These are phyloP conservation scores for Hyaloscypha finlandica DNA, from an alignment of 495 filamentous ascomycete species.

Conservation along the genomic window DNA sequence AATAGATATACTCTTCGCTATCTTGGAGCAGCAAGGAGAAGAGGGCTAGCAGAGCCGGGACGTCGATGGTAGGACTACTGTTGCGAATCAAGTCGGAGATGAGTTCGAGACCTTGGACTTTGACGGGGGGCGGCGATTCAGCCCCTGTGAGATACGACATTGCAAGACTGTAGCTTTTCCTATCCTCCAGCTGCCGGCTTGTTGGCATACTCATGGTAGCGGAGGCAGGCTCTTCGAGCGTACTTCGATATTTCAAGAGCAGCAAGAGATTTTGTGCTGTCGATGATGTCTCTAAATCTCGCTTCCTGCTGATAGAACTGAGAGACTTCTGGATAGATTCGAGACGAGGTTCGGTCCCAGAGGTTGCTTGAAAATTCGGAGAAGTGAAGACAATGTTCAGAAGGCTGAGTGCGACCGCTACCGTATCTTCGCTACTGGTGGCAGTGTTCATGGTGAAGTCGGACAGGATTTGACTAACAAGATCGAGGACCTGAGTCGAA, in stretches of 20 bases:
- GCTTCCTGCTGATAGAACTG: constrained; percentile 43
- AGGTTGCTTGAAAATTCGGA: constrained; percentile 56
- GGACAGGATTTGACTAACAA: constrained; percentile 60
- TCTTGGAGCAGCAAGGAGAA: constrained; percentile 68
- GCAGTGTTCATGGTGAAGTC: constrained; percentile 24
- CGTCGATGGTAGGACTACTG: constrained; percentile 66
- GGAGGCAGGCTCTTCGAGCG: constrained; percentile 12
- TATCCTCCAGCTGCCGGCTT: constrained; percentile 58
- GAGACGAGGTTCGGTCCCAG: constrained; percentile 47
- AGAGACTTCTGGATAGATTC: constrained; percentile 52
- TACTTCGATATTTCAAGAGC: constrained; percentile 52
- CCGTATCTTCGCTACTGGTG: constrained; percentile 48
- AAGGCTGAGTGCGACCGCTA: constrained; percentile 63
- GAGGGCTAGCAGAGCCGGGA: constrained; percentile 65
- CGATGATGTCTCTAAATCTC: constrained; percentile 39
- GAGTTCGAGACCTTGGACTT: constrained; percentile 75
- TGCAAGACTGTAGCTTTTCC: constrained; percentile 69
- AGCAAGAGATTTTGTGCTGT: constrained; percentile 61
- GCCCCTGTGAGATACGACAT: constrained; percentile 66
- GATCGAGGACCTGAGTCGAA: constrained; percentile 61
- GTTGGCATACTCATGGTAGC: constrained; percentile 34
- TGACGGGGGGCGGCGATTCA: constrained; percentile 73
- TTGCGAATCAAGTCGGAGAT: constrained; percentile 64
- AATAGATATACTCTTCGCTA: constrained; percentile 73
- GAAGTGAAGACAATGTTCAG: constrained; percentile 67